Conservation (phyloP, 331 rosid species). For the Acacia concinna region DNA sequence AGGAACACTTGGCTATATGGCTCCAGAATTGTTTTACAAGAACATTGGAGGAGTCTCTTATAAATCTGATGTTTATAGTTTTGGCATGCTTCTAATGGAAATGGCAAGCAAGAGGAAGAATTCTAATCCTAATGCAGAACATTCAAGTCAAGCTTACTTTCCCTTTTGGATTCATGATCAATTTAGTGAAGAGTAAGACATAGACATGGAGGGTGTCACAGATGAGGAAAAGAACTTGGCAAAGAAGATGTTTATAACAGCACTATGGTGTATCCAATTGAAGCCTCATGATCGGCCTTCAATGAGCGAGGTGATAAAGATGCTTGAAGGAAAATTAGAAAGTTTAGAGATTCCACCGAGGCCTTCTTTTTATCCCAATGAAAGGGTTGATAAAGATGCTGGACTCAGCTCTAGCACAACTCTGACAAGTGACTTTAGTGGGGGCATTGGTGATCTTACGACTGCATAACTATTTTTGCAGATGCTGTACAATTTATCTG, state of each 20-base stretch:
- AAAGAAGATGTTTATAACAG: constrained; percentile 32
- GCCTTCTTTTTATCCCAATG: not conserved
- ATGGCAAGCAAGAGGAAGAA: constrained; percentile 27
- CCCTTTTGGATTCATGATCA: constrained; percentile 26
- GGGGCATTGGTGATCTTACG: not conserved
- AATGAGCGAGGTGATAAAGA: constrained; percentile 3
- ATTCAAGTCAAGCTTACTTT: constrained; percentile 30
- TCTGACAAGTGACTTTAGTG: not conserved
- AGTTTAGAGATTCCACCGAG: not conserved
- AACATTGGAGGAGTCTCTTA: constrained; percentile 37
- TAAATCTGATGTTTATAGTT: constrained; percentile 40
- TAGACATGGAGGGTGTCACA: not conserved
- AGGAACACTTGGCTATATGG: constrained; percentile 47
- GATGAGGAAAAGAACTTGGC: constrained; percentile 2
- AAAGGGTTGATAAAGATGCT: not conserved
- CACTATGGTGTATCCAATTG: not conserved
- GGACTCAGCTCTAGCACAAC: not conserved
- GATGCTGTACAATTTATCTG: not conserved
- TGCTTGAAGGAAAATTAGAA: constrained; percentile 27
- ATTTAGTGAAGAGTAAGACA: not conserved
- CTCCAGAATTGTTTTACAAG: constrained; percentile 39
- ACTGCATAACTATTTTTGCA: not conserved
- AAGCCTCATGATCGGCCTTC: not conserved
- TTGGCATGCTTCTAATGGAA: constrained; percentile 42
- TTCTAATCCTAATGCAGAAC: not conserved